A percentile compares a stretch with the other conserved stretches of the same genome.
Conservation (phyloP, 495 filamentous ascomycete species). For the Aspergillus cavernicola region DNA sequence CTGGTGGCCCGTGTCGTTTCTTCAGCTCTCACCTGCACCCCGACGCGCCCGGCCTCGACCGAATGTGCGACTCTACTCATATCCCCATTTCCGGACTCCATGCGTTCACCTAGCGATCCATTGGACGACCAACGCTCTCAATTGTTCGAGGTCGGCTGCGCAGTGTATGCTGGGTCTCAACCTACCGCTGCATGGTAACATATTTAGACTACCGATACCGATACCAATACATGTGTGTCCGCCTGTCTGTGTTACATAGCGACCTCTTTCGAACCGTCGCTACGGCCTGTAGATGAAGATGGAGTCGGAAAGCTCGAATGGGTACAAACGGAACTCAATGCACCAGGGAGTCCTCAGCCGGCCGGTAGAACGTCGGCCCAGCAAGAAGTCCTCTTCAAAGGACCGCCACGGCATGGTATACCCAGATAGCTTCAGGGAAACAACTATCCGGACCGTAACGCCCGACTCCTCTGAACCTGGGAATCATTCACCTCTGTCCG, state of each 20-base stretch:
- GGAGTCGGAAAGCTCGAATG: conserved; percentile 45
- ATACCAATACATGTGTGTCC: conserved; percentile 15
- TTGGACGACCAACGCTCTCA: conserved; percentile 34
- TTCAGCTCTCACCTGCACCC: conserved; percentile 28
- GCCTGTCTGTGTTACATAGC: conserved; percentile 18
- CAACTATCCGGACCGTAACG: conserved; percentile 45
- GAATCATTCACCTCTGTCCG: conserved; percentile 40
- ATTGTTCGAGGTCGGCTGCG: conserved; percentile 34
- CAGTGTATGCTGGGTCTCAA: conserved; percentile 27
- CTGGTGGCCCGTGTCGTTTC: conserved; percentile 17
- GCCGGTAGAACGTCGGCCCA: conserved; percentile 46
- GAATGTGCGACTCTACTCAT: conserved; percentile 33
- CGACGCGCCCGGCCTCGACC: conserved; percentile 28
- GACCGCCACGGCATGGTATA: conserved; percentile 53
- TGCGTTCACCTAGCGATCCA: conserved; percentile 42
- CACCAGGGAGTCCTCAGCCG: conserved; percentile 42
- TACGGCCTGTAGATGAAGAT: conserved; percentile 28
- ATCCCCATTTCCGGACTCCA: conserved; percentile 36
- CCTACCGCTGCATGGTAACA: conserved; percentile 29
- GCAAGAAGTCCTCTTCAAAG: conserved; percentile 52
- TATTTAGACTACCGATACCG: conserved; percentile 17
- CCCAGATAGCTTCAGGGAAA: conserved; percentile 48
- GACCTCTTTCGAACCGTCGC: conserved; percentile 20
- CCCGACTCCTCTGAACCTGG: conserved; percentile 39
- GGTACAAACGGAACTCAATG: conserved; percentile 41